These are phyloP conservation scores for Bruguiera sexangula DNA, from an alignment of 345 rosid species.

Conservation along the genomic window DNA sequence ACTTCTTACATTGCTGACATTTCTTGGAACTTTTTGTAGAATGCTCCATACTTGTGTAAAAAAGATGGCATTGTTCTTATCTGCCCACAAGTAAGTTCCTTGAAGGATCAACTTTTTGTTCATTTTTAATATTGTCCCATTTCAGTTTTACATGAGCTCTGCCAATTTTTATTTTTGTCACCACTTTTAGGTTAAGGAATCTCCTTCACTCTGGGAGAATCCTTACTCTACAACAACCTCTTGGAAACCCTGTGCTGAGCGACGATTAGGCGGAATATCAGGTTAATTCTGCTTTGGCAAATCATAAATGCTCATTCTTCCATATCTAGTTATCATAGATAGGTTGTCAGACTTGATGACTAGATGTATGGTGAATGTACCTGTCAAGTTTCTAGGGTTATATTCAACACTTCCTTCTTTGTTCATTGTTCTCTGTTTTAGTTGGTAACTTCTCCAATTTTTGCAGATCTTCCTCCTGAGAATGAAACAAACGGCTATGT, in stretches of 20 bases:
- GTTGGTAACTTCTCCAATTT: slow-evolving; percentile 5
- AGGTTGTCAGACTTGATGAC: background rate
- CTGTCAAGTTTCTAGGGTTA: background rate
- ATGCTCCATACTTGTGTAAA: slow-evolving; percentile 82
- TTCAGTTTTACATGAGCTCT: background rate
- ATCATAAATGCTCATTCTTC: background rate
- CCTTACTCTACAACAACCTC: slow-evolving; percentile 93
- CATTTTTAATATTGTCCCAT: background rate
- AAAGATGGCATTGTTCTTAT: slow-evolving; percentile 94
- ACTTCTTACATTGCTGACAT: background rate
- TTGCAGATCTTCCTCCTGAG: slow-evolving; percentile 82
- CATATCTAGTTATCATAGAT: no score
- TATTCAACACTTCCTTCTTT: background rate
- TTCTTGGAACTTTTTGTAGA: slow-evolving; percentile 39
- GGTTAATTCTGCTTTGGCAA: slow-evolving; percentile 32
- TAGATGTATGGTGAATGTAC: background rate
- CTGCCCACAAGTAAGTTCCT: slow-evolving; percentile 77
- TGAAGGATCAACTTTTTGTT: slow-evolving; percentile 3
- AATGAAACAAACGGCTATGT: slow-evolving; percentile 95
- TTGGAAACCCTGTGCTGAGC: slow-evolving; percentile 99
- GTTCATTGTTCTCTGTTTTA: background rate
- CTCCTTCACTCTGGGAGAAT: slow-evolving; percentile 96
- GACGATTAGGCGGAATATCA: slow-evolving; percentile 70
- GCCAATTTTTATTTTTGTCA: background rate
- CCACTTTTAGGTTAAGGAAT: slow-evolving; percentile 69